Evolutionary conservation across 805 yeast genomes (phyloP), one percentile per base, ranked within the genome.

Genomic region (Candida anglica): DNA sequence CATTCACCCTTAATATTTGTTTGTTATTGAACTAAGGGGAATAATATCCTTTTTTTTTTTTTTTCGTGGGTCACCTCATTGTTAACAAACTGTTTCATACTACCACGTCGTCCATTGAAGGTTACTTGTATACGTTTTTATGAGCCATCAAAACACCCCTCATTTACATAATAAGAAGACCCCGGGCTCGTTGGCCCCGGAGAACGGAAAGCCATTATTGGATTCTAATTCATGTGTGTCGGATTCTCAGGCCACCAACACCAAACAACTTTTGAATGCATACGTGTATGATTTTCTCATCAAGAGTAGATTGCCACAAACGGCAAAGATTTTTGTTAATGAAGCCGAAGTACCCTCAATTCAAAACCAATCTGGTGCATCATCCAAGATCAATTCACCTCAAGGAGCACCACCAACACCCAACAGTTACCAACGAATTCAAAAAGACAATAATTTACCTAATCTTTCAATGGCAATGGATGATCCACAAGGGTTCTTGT

Each of bases 231-330:
- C 50, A 15, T 47, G 48, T 27, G 52, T 60, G 8, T 45, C 56
- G 19, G 73, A 75, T 44, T 46, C 69, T n/a, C 65, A 63, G 15
- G 79, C 79, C 4, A 56, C 66, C 13, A 69, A 67, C 39, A 64
- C 80, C 5, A 73, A 75, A 46, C 80, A 79, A 51, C 56, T 80
- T 19, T 62, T 88, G 41, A 85, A 88, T 53, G 88, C 91, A 5
- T 88, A 87, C 56, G 80, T 88, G 23, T 86, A 87, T 53, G 96
- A 88, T 58, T 89, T 86, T 48, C 64, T 88, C 41, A 51, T 84
- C 48, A 88, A 88, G 57, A 78, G 84, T 34, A 74, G 85, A 19
- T 67, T 86, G 30, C 71, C 75, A 9, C 77, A 76, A 30, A 79
- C 95, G 3, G 96, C 96, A 1, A 67, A 70, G 33, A 73, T 77